Conservation (phyloP, 2,329 filamentous ascomycete species). For the Thermoascus crustaceus region DNA sequence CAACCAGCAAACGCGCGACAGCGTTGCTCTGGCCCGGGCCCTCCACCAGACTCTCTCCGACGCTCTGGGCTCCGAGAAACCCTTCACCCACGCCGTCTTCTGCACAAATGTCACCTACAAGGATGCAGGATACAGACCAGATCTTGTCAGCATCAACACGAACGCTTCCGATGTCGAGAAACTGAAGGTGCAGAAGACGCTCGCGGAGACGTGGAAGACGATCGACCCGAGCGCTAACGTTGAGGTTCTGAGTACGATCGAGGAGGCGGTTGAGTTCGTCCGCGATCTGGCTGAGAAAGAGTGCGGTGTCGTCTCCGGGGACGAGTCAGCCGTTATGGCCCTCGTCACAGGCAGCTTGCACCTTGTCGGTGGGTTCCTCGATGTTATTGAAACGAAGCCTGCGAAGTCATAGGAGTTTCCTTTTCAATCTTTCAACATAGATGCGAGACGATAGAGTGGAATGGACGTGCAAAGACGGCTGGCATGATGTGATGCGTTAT, state of each 20-base stretch:
- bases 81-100: constrained; percentile 70
- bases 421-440: constrained; percentile 2
- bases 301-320: constrained; percentile 15
- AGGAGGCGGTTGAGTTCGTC: constrained; percentile 58
- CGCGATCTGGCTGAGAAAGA: constrained; percentile 37
- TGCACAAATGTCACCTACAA: constrained; percentile 67
- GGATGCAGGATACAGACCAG: constrained; percentile 52
- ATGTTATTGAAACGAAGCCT: constrained; percentile 54
- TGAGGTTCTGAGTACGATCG: constrained; percentile 56
- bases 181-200: constrained; percentile 58
- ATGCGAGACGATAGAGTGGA: too few species aligned
- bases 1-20: constrained; percentile 85
- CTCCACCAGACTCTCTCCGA: constrained; percentile 52
- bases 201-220: constrained; percentile 54
- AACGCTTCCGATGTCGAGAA: constrained; percentile 50
- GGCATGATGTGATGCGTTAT: too few species aligned
- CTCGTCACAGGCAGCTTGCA: constrained; percentile 79
- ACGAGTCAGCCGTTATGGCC: constrained; percentile 46
- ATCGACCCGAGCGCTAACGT: constrained; percentile 47
- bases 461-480: too few species aligned
- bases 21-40: constrained; percentile 53
- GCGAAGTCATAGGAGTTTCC: constrained; percentile 9
- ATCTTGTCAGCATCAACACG: constrained; percentile 55
- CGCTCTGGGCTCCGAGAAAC: constrained; percentile 29
- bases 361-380: constrained; percentile 70